Percentiles rank a stretch among this genome's conserved stretches.
These are phyloP conservation scores for Eurotiales sp. DNA, from an alignment of 2,329 filamentous ascomycete species.

Conservation along the genomic window DNA sequence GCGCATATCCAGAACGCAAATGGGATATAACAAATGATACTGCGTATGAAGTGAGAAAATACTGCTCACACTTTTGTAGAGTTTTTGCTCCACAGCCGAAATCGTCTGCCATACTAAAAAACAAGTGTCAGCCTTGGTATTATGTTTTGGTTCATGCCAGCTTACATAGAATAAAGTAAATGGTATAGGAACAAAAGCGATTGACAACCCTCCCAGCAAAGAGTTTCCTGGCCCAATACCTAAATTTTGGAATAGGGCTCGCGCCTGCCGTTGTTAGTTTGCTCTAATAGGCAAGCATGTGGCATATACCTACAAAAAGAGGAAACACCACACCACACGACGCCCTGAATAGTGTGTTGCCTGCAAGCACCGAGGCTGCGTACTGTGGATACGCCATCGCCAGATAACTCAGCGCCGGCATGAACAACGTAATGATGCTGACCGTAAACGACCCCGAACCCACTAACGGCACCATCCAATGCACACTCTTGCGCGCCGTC, in stretches of 20 bases:
- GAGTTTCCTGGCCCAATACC: conserved; percentile 6
- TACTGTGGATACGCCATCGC: conserved; percentile 27
- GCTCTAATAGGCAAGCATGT: neutral
- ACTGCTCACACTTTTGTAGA: too few species aligned
- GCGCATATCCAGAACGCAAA: too few species aligned
- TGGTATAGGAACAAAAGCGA: conserved; percentile 2
- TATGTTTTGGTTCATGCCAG: too few species aligned
- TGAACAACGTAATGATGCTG: conserved; percentile 34
- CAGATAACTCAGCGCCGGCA: conserved; percentile 33
- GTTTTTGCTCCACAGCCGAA: too few species aligned
- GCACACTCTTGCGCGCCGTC: conserved; percentile 39
- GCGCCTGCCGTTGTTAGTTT: neutral
- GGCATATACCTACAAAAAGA: conserved; percentile 27
- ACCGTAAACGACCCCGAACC: conserved; percentile 31
- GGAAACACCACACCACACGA: conserved; percentile 32
- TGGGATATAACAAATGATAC: too few species aligned
- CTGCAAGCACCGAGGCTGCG: conserved; percentile 28
- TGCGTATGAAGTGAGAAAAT: too few species aligned
- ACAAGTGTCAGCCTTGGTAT: too few species aligned
- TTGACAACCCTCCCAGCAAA: conserved; percentile 1
- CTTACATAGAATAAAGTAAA: conserved; percentile 9
- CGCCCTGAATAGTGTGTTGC: conserved; percentile 32
- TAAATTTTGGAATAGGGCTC: conserved; percentile 3
- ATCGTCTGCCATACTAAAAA: too few species aligned
- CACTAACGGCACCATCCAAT: conserved; percentile 34